Base-by-base conservation (phyloP, 2,329 filamentous ascomycete genomes). In the Blastomyces silverae region DNA sequence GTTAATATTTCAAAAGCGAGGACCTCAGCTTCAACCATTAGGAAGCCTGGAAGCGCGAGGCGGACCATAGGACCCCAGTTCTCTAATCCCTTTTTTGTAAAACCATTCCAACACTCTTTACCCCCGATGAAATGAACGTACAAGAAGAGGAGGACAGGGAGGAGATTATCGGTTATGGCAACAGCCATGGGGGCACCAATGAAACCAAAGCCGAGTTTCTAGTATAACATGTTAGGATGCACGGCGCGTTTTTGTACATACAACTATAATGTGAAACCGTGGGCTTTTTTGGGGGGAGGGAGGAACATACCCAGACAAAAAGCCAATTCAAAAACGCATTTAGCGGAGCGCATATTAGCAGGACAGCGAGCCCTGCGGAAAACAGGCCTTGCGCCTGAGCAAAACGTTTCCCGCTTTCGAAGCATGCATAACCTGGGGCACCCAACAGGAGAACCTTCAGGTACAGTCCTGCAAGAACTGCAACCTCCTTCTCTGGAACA, bases 1-100 rank as follows among this genome's bases (percentile, higher is more conserved):
- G 92, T 96, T 67, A 96, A 81, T 60, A 96, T 86, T 75, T 97
- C 93, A 75, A 97, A 97, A 7, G 92, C 92, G 13, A 97, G 83
- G 79, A 90, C 96, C 75, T 97, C 93, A 5, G 93, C 92, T 75
- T 95, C 87, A 1, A 97, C 89, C 92, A 97, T 97, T 69, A 96
- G 80, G 74, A 97, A 87, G 1, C 93, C 93, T 0, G 93, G 92
- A 15, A 97, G 80, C 0, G 93, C 91, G 48, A 97, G 87, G 59
- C 87, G 86, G 71, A 97, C 85, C 93, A 96, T 95, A 10, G 88
- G 88, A 1, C 82, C 81, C 90, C 90, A 94, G 73, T 93, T 93
- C 44, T 79, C 79, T 62, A 92, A 81, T 0, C 89, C 88, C 50
- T 85, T 84, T 65, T 77, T 80, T n/a, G 86, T 87, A 74, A 93